phyloP scores from a whole-genome alignment of 306 rosid species.

The Vicia villosa region DNA sequence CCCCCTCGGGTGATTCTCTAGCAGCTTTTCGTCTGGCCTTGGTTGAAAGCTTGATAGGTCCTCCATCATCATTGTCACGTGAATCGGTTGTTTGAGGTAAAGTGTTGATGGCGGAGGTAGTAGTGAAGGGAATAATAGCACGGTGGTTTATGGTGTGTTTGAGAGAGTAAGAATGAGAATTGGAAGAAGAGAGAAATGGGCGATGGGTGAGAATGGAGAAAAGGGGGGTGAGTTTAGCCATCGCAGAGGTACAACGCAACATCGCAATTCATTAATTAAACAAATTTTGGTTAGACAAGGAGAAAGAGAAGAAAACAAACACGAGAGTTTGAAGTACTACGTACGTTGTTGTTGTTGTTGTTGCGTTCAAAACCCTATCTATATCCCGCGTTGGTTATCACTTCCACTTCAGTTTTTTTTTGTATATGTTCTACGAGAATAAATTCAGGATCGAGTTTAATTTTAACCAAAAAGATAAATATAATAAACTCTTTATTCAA shows the following conservation, averaged over 20 bases:
- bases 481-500: too few relatives aligned
- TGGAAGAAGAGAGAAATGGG: constrained; percentile 20
- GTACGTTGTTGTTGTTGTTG: neutral
- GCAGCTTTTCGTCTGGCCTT: constrained; percentile 51
- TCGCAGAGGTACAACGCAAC: constrained; percentile 36
- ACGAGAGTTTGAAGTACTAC: neutral
- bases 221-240: constrained; percentile 49
- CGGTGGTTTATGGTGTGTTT: constrained; percentile 3
- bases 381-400: too few relatives aligned
- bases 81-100: constrained; percentile 38
- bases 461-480: too few relatives aligned
- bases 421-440: too few relatives aligned
- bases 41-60: constrained; percentile 25
- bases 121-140: neutral
- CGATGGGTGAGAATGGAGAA: constrained; percentile 50
- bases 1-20: constrained; percentile 54
- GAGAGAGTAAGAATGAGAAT: neutral
- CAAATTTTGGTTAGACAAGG: neutral
- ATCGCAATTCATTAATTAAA: constrained; percentile 4
- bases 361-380: neutral
- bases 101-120: constrained; percentile 17
- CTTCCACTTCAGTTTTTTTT: neutral
- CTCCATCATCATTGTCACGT: neutral
- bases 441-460: too few relatives aligned
- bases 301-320: too few relatives aligned